phyloP scores from a whole-genome alignment of 2,329 filamentous ascomycete genomes.

The Emmonsiellopsis sp. region DNA sequence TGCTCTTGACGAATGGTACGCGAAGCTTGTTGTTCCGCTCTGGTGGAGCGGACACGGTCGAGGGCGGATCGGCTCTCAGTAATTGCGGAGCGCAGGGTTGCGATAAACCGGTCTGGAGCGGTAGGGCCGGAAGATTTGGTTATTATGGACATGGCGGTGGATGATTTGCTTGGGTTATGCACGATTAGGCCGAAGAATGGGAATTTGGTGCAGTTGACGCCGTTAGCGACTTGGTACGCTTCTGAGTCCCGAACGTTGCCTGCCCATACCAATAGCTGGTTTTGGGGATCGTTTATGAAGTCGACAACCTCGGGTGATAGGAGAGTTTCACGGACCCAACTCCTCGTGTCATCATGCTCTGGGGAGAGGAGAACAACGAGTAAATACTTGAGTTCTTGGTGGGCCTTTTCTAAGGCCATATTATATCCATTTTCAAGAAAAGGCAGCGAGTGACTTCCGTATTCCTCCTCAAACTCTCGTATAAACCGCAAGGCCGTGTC shows the following conservation, averaged over 20 bases:
- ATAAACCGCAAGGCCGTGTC: constrained; percentile 85
- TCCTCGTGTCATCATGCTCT: constrained; percentile 84
- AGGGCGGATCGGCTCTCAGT: constrained; percentile 69
- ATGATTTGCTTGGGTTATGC: constrained; percentile 74
- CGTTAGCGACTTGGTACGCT: constrained; percentile 83
- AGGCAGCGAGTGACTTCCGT: constrained; percentile 57
- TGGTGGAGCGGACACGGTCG: constrained; percentile 62
- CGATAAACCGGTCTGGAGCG: constrained; percentile 60
- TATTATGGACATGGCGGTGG: constrained; percentile 83
- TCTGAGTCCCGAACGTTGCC: constrained; percentile 90
- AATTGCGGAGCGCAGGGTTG: constrained; percentile 65
- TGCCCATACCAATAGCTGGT: constrained; percentile 82
- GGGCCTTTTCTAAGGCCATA: constrained; percentile 80
- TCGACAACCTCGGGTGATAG: constrained; percentile 63
- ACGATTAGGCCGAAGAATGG: constrained; percentile 82
- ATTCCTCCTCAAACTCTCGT: constrained; percentile 90
- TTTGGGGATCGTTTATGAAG: constrained; percentile 65
- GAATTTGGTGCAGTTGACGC: constrained; percentile 83
- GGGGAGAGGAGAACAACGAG: constrained; percentile 82
- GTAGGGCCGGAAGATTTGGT: constrained; percentile 68
- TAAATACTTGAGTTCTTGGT: constrained; percentile 83
- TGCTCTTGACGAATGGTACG: constrained; percentile 77
- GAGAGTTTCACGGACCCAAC: constrained; percentile 74
- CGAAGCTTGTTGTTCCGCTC: constrained; percentile 72
- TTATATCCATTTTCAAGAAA: constrained; percentile 88